Base-by-base conservation (phyloP, 2,329 filamentous ascomycete species). In the Penicillium oxalicum region DNA sequence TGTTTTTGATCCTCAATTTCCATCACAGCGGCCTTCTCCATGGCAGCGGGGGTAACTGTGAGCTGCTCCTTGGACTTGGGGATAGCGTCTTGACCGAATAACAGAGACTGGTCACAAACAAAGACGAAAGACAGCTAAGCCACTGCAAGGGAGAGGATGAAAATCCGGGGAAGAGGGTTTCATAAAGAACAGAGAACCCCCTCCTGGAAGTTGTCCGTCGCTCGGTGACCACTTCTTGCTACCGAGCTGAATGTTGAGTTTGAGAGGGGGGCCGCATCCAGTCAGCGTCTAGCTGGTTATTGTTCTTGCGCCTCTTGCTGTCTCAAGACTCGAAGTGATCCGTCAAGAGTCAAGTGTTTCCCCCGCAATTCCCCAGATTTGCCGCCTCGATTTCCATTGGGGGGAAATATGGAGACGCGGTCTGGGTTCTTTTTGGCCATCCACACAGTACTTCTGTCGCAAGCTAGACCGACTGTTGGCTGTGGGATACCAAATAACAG, bases 1-100 rank as follows among this genome's bases (percentile, higher is more conserved):
- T 49, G 48, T 37, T 58, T 57, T 8, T 49, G 42, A 35, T 62
- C 53, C 38, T 66, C 63, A 18, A 59, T 12, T 34, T 61, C 55
- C 40, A 59, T 47, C 4, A 49, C 48, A 7, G 27, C 51, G 18
- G 53, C 27, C 33, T 61, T 65, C 6, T 61, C 56, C 59, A 61
- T 62, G 18, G 35, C 49, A 29, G 34, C 26, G 28, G n/a, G 18
- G 29, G 18, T 25, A 40, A 13, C 5, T 11, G 9, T 38, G 4
- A 36, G n/a, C 18, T 18, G 18, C 18, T 18, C 18, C 18, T 18
- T 18, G 18, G 2, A 18, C 18, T 18, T 2, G 18, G 18, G 18
- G 18, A 18, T 18, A 18, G 18, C 18, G 18, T 18, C 18, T 18
- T 18, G 2, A 18, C 18, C 18, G 18, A 18, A 18, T 1, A 18